Base-by-base conservation (phyloP, 176 grass and related monocot genomes). In the Neostapfia colusana region DNA sequence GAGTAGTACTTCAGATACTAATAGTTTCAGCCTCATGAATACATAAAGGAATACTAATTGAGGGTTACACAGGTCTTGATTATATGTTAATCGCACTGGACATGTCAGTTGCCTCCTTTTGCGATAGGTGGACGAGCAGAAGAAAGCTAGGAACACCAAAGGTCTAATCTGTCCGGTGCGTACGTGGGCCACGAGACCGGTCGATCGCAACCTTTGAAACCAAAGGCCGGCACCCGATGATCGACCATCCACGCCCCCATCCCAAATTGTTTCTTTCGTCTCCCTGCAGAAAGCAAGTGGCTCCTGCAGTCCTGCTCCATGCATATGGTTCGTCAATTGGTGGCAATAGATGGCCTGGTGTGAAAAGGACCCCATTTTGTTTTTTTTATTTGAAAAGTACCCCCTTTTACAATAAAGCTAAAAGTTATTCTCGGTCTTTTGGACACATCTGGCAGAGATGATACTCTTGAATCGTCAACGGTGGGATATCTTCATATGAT, bases 351-450 rank as follows among this genome's bases (percentile, higher is more conserved):
- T 41, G 81, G 70, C 76, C 81, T 63, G 64, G 68, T 58, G 70
- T 63, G 59, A 58, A 79, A 75, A 84, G 74, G 63, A 42, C 45
- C 1, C n/a, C n/a, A n/a, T n/a, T n/a, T n/a, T n/a, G n/a, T n/a
- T n/a, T n/a, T n/a, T n/a, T n/a, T n/a, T n/a, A n/a, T n/a, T n/a
- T n/a, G n/a, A n/a, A n/a, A n/a, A n/a, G n/a, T n/a, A n/a, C n/a
- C n/a, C 53, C 24, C 70, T 84, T 84, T 84, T 35, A 38, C 46
- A 80, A 88, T 55, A 88, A 88, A 84, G 81, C 76, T 20, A 34
- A 64, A 75, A 82, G 57, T 84, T 75, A 88, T 80, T 76, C 86
- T 31, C 13, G 54, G 28, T 58, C 76, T 84, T 70, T 88, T 76
- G 76, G 81, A 80, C 81, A 70, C 70, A 81, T 70, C 69, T 76